Percentiles rank a stretch among this genome's conserved stretches.
phyloP scores from a whole-genome alignment of 169 alveolate genomes.

The Cryptosporidium viatorum region DNA sequence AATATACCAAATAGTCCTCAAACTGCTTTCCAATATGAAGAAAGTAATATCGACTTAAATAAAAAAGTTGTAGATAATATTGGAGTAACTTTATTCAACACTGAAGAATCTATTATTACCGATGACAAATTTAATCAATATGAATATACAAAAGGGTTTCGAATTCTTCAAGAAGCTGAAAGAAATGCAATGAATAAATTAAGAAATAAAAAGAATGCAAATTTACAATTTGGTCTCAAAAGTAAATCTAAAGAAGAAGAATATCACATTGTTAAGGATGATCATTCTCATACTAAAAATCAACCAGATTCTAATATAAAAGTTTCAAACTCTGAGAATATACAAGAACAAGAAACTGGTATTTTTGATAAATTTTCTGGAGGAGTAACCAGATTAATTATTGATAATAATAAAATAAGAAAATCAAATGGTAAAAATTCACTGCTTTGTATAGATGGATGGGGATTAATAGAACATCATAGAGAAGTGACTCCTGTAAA shows the following conservation, averaged over 20 bases:
- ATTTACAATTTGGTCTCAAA: not conserved
- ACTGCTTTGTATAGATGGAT: slow-evolving; percentile 13
- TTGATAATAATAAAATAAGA: not conserved
- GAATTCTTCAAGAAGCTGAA: not conserved
- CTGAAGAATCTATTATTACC: not conserved
- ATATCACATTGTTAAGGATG: not conserved
- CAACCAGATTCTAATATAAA: not conserved
- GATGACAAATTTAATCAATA: too few relatives aligned
- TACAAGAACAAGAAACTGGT: not conserved
- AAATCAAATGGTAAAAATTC: not conserved
- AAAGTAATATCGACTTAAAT: too few relatives aligned
- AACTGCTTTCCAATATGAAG: not conserved
- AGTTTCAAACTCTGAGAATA: not conserved
- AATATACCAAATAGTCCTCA: not conserved
- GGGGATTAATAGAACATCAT: slow-evolving; percentile 57
- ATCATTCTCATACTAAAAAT: not conserved
- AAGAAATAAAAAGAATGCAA: not conserved
- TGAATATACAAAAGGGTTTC: too few relatives aligned
- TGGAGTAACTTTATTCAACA: not conserved
- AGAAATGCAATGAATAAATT: not conserved
- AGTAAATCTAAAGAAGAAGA: not conserved
- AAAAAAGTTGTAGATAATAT: not conserved
- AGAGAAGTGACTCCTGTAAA: not conserved
- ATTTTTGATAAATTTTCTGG: slow-evolving; percentile 24
- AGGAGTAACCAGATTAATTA: slow-evolving; percentile 39